These are phyloP conservation scores for Oldenlandia corymbosa DNA, from an alignment of 257 asterid species.

Conservation along the genomic window DNA sequence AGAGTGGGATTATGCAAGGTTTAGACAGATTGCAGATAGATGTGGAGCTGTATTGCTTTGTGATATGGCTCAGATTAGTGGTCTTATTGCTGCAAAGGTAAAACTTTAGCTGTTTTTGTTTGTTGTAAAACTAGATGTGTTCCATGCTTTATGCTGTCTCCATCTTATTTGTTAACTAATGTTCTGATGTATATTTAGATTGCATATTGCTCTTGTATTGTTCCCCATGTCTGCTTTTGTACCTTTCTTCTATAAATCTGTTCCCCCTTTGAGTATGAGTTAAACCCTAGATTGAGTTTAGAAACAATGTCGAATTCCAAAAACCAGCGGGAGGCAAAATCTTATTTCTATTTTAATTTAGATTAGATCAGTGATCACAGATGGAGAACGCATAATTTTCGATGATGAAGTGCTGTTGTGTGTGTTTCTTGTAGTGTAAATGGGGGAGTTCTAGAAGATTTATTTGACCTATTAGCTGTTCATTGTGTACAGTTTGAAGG, in stretches of 20 bases:
- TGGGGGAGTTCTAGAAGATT: neutral
- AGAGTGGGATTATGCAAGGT: constrained; percentile 80
- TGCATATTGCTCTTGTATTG: too few species aligned
- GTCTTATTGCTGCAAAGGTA: constrained; percentile 90
- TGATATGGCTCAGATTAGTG: constrained; percentile 93
- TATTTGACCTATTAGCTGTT: neutral
- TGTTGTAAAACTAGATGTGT: neutral
- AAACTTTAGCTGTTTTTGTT: constrained; percentile 2
- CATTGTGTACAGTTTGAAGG: neutral
- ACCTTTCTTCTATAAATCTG: neutral
- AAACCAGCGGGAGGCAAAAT: too few species aligned
- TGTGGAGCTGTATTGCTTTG: constrained; percentile 84
- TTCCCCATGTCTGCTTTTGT: too few species aligned
- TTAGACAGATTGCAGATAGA: constrained; percentile 74
- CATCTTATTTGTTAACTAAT: neutral
- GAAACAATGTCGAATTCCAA: too few species aligned
- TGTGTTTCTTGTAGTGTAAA: neutral
- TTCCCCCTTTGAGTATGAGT: too few species aligned
- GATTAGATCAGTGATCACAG: too few species aligned
- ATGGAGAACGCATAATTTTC: too few species aligned
- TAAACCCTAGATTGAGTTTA: too few species aligned
- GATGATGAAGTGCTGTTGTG: neutral
- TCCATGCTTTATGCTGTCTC: constrained; percentile 6
- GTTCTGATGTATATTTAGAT: neutral
- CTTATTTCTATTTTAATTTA: too few species aligned